phyloP scores from a whole-genome alignment of 1,284 basidiomycete genomes.

The Boletus sp. region DNA sequence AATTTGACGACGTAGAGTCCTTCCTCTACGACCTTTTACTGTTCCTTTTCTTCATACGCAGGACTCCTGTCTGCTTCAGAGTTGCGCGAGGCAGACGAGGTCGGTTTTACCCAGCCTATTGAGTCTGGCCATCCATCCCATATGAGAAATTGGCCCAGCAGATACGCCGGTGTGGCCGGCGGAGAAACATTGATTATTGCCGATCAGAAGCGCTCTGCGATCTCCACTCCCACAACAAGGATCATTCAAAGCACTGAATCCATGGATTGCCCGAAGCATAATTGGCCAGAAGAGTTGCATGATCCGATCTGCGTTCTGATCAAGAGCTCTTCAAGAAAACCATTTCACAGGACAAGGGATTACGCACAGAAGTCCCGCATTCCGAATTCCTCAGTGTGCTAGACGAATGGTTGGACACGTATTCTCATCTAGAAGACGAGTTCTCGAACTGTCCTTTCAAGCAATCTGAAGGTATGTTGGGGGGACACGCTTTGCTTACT shows the following conservation, averaged over 20 bases:
- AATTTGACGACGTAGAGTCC: slow-evolving; percentile 7
- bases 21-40: slow-evolving; percentile 9
- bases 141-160: neutral
- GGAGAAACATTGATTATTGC: neutral
- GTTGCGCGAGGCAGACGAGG: neutral
- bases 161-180: neutral
- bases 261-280: neutral
- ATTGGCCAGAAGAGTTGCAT: slow-evolving; percentile 1
- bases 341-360: no score
- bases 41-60: slow-evolving; percentile 8
- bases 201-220: fast-evolving
- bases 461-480: neutral
- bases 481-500: neutral
- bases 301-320: neutral
- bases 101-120: neutral
- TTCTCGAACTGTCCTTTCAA: slow-evolving; percentile 4
- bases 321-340: neutral
- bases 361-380: neutral
- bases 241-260: neutral
- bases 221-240: neutral
- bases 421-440: neutral
- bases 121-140: neutral
- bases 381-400: neutral
- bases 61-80: neutral
- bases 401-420: neutral